Conservation (phyloP, 139 green algal species). For the Chlamydomonas sphaeroides region DNA sequence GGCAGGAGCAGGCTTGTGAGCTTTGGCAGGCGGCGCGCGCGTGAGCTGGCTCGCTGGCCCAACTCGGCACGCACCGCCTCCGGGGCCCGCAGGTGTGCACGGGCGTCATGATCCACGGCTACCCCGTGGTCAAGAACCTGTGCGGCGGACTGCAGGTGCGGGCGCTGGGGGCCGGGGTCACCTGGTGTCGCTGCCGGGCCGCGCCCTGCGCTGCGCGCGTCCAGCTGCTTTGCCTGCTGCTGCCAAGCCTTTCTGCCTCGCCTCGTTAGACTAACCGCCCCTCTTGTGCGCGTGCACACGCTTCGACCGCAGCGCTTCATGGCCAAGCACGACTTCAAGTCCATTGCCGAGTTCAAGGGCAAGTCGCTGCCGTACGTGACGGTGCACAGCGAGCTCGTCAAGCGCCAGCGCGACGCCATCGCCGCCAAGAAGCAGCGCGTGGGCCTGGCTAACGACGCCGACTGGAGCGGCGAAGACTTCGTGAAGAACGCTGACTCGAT, state of each 20-base stretch:
- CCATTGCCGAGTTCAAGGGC: conserved; percentile 89
- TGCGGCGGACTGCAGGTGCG: conserved; percentile 89
- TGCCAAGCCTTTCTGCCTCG: no score
- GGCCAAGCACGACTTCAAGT: conserved; percentile 86
- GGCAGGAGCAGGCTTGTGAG: no score
- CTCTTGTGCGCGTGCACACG: no score
- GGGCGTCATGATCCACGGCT: conserved; percentile 98
- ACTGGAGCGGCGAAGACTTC: conserved; percentile 96
- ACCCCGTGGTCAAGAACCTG: conserved; percentile 91
- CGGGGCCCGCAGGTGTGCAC: conserved; percentile 89
- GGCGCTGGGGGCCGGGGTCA: no score
- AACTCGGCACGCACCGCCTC: no score
- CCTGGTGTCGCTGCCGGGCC: no score
- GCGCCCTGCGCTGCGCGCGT: no score
- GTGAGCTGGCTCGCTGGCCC: not conserved
- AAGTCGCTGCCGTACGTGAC: conserved; percentile 92
- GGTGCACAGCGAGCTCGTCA: conserved; percentile 93
- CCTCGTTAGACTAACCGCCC: no score
- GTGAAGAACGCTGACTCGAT: conserved; percentile 76
- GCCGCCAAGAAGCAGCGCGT: conserved; percentile 74
- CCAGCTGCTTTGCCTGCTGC: no score
- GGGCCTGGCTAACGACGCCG: conserved; percentile 87
- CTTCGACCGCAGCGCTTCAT: no score
- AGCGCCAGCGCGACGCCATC: conserved; percentile 83
- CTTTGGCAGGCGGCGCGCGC: no score